Evolutionary conservation across 345 rosid species (phyloP).

Genomic region (Lepidium didymum): DNA sequence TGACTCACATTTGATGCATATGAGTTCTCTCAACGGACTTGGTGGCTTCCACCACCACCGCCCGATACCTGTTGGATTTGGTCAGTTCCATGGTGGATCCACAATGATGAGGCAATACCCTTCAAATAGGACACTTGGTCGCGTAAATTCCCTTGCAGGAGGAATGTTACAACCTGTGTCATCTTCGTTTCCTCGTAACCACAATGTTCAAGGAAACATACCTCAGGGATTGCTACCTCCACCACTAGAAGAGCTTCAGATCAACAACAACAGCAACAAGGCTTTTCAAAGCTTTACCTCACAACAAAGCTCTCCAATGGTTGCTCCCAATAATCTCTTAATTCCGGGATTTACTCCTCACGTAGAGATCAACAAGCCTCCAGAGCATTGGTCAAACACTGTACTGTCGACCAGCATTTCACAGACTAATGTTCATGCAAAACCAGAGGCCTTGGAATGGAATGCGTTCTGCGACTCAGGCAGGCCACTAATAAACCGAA

Average conservation of each 20-base stretch:
- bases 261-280: conserved; percentile 7
- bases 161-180: conserved; percentile 39
- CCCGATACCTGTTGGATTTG: conserved; percentile 30
- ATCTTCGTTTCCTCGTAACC: conserved; percentile 26
- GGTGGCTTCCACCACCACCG: conserved; percentile 39
- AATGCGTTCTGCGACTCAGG: conserved; percentile 26
- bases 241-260: conserved; percentile 45
- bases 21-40: conserved; percentile 44
- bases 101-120: conserved; percentile 40
- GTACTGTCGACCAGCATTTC: conserved; percentile 21
- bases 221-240: conserved; percentile 26
- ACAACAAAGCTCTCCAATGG: conserved; percentile 30
- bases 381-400: conserved; percentile 43
- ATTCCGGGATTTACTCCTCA: conserved; percentile 4
- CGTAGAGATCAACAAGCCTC: conserved; percentile 31
- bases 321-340: conserved; percentile 31
- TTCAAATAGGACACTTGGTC: conserved; percentile 46
- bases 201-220: conserved; percentile 21
- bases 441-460: conserved; percentile 35
- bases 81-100: conserved; percentile 42
- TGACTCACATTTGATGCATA: conserved; percentile 50
- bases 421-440: conserved; percentile 22
- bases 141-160: conserved; percentile 48
- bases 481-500: conserved; percentile 13
- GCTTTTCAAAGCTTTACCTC: conserved; percentile 5